These are phyloP conservation scores for Suillus variegatus DNA, from an alignment of 768 basidiomycete genomes.

Conservation along the genomic window DNA sequence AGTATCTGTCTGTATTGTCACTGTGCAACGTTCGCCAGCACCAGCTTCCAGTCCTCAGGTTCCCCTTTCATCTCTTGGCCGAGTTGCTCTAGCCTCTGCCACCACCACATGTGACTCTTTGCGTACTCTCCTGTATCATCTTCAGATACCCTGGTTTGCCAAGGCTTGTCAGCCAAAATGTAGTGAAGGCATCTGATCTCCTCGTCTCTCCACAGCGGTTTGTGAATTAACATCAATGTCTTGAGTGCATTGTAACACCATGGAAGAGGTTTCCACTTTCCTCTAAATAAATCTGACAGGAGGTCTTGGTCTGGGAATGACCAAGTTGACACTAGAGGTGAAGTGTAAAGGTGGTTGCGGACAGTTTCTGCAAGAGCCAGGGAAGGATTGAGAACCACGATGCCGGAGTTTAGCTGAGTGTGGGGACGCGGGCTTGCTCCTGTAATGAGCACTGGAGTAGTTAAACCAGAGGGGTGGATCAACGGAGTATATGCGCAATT, in stretches of 20 bases:
- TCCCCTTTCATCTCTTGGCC: conserved; percentile 48
- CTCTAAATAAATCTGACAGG: conserved; percentile 75
- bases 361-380: conserved; percentile 52
- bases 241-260: conserved; percentile 95
- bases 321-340: conserved; percentile 53
- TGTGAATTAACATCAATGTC: conserved; percentile 75
- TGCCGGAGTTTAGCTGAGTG: conserved; percentile 86
- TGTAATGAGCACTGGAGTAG: conserved; percentile 44
- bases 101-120: conserved; percentile 75
- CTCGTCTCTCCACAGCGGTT: conserved; percentile 78
- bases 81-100: conserved; percentile 57
- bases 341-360: conserved; percentile 42
- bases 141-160: conserved; percentile 54
- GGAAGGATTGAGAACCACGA: conserved; percentile 84
- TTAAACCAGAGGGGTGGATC: conserved; percentile 45
- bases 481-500: conserved; percentile 83
- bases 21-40: conserved; percentile 49
- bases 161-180: conserved; percentile 86
- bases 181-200: conserved; percentile 88
- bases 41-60: conserved; percentile 49
- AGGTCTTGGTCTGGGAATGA: conserved; percentile 95
- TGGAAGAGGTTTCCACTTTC: conserved; percentile 74
- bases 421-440: conserved; percentile 67
- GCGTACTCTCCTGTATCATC: conserved; percentile 50
- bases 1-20: conserved; percentile 2